phyloP scores from a whole-genome alignment of 164 flowering plant genomes.

The Kingdonia uniflora region DNA sequence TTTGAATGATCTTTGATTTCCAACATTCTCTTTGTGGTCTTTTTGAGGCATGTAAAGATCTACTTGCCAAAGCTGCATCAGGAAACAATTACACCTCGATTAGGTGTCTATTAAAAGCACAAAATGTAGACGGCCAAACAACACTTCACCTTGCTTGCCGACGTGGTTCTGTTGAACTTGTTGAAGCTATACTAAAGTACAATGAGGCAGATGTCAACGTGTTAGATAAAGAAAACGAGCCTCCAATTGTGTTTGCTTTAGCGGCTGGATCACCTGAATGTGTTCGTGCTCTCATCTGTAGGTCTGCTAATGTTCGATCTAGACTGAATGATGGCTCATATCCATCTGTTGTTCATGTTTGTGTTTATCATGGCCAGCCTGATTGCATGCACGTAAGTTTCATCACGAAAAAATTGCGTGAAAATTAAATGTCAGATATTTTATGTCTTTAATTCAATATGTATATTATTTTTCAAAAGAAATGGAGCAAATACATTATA shows the following conservation, averaged over 20 bases:
- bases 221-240: constrained; percentile 90
- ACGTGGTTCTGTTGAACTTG: constrained; percentile 75
- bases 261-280: constrained; percentile 99
- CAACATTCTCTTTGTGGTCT: not conserved
- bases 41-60: constrained; percentile 33
- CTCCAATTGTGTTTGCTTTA: constrained; percentile 97
- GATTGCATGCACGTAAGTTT: constrained; percentile 96
- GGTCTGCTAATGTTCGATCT: constrained; percentile 71
- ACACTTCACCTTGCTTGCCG: constrained; percentile 97
- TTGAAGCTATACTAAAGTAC: constrained; percentile 71
- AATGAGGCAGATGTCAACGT: constrained; percentile 78
- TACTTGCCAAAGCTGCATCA: constrained; percentile 71
- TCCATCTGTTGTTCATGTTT: constrained; percentile 95
- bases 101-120: constrained; percentile 63
- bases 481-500: no score
- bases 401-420: no score
- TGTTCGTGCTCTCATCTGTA: constrained; percentile 66
- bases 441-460: no score
- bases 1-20: not conserved
- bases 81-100: constrained; percentile 33
- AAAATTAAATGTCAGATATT: no score
- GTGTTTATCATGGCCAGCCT: constrained; percentile 99
- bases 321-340: constrained; percentile 85
- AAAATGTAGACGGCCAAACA: constrained; percentile 94
- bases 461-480: no score